These are phyloP conservation scores for Toxicodendron radicans DNA, from an alignment of 345 rosid species.

Conservation along the genomic window DNA sequence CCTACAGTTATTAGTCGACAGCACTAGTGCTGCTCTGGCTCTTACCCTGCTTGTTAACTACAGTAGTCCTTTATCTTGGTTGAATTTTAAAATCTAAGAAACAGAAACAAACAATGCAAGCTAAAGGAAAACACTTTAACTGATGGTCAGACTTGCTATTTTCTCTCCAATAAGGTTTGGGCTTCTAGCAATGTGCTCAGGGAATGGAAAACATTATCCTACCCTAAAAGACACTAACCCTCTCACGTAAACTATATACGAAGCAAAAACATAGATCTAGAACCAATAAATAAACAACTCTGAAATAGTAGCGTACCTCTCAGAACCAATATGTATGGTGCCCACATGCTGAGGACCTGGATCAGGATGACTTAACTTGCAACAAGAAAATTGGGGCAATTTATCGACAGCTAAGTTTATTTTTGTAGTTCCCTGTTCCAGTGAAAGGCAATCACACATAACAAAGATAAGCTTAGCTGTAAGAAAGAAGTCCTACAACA, in stretches of 20 bases:
- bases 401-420: constrained; percentile 48
- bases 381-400: constrained; percentile 48
- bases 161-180: background rate
- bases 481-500: background rate
- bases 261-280: background rate
- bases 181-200: background rate
- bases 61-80: background rate
- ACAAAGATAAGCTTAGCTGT: background rate
- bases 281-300: background rate
- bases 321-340: constrained; percentile 54
- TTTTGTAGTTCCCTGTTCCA: constrained; percentile 56
- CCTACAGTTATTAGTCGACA: background rate
- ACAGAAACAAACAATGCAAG: background rate
- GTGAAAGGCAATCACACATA: background rate
- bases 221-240: background rate
- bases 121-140: background rate
- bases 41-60: background rate
- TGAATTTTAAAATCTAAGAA: background rate
- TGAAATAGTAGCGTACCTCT: constrained; percentile 36
- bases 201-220: background rate
- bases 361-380: constrained; percentile 39
- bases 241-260: background rate
- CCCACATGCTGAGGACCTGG: constrained; percentile 60
- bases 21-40: background rate
- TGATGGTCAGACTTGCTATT: background rate